phyloP scores from a whole-genome alignment of 108 stramenopile species.

The Cyclotella sp. region DNA sequence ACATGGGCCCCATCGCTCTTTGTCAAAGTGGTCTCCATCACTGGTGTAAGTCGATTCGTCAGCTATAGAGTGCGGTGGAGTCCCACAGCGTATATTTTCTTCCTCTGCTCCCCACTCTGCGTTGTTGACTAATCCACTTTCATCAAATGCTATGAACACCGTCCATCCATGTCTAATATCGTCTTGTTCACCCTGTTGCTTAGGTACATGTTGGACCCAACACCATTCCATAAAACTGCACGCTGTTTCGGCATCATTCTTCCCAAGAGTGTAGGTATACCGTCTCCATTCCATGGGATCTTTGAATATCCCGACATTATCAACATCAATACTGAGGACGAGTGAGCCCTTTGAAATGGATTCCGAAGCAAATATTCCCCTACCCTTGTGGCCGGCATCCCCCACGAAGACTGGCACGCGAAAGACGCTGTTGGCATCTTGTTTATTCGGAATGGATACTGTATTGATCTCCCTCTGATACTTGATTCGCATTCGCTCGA shows the following conservation, averaged over 20 bases:
- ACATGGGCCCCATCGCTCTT: not conserved
- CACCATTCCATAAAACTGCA: slow-evolving; percentile 34
- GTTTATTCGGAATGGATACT: not conserved
- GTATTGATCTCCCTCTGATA: not conserved
- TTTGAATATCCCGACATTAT: slow-evolving; percentile 13
- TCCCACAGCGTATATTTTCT: slow-evolving; percentile 24
- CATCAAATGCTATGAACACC: slow-evolving; percentile 39
- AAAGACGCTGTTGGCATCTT: not conserved
- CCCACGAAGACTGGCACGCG: slow-evolving; percentile 1
- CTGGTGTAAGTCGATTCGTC: not conserved
- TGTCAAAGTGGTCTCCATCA: not conserved
- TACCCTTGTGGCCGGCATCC: slow-evolving; percentile 1
- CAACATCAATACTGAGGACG: not conserved
- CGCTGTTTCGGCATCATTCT: not conserved
- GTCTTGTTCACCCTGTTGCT: slow-evolving; percentile 16
- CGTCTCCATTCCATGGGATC: slow-evolving; percentile 8
- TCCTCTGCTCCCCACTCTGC: slow-evolving; percentile 32
- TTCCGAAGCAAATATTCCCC: not conserved
- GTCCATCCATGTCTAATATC: slow-evolving; percentile 36
- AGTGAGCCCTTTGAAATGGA: not conserved
- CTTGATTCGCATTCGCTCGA: slow-evolving; percentile 9
- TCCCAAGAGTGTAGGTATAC: not conserved
- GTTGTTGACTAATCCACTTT: slow-evolving; percentile 26
- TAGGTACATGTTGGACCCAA: slow-evolving; percentile 21
- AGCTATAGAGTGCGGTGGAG: not conserved